Base-by-base conservation (phyloP, 768 basidiomycete species). In the Suillus discolor region DNA sequence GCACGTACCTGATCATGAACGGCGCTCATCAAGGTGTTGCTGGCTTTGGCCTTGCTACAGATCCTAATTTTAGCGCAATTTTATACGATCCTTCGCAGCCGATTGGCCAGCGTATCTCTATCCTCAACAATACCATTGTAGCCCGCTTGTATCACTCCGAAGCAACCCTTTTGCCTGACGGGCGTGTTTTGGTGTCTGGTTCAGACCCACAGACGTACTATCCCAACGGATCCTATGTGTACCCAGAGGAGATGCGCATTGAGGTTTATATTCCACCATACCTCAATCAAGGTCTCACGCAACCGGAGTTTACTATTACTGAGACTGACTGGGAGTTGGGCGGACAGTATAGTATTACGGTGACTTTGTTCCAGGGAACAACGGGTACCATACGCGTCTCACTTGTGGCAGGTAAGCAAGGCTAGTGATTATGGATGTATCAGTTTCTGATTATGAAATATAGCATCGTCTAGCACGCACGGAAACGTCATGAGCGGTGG, bases 201-300 rank as follows among this genome's bases (percentile, higher is more conserved):
- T 92, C 90, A 12, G 92, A 91, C 69, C 90, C 89, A 8, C 78
- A 90, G 72, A 87, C 87, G 18, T 49, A 71, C 47, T 74, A 79
- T 53, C 71, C 80, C 31, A 73, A 80, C 38, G 74, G 74, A n/a
- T 64, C 78, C 12, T 62, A 68, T 63, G 81, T 79, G 42, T 90
- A 87, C 71, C 87, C 89, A 0, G 88, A 95, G 68, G 93, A 96
- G 73, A 89, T 93, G 77, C 85, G 94, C 15, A 84, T 84, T 68
- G 83, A 91, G 74, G 88, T 90, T 34, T 97, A 97, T 79, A 85
- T 92, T 70, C 97, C 97, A 7, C 93, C 92, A 18, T 98, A 97
- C 76, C 84, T 94, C 66, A 87, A 78, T 67, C 77, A 84, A 67
- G 90, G 90, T 12, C 77, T 82, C 67, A 74, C 68, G 6, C 90